Base-by-base conservation (phyloP, 352 stramenopile genomes). In the Phytophthora ohioensis region DNA sequence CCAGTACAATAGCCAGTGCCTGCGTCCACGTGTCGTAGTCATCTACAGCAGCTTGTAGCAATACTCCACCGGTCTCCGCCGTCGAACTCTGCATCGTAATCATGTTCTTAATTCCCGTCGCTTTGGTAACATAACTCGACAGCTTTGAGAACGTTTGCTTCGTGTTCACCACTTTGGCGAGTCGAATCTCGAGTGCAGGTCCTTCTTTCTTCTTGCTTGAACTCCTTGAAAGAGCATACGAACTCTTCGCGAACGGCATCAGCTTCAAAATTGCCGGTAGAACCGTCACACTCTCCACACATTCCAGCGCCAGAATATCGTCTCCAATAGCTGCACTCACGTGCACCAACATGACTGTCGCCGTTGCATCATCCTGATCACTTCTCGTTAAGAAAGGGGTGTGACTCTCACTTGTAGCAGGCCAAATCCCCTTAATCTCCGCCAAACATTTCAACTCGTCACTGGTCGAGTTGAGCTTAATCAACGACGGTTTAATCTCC, bases 381-480 rank as follows among this genome's bases (percentile, higher is more conserved):
- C 82, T 90, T 5, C 78, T 67, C 6, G 79, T 91, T n/a, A 92
- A 72, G 39, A 92, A 91, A n/a, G 85, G 85, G 17, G 82, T 92
- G 60, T 89, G 76, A 34, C 59, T 78, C 58, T 91, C 81, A 47
- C 79, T 67, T 0, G 71, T 68, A 0, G 62, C 43, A 1, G 77
- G 79, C 81, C 81, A 92, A 41, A 89, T 77, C 9, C 57, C 8
- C 15, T 80, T 79, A 38, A 93, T 76, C 21, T 67, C 32, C 17
- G 63, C 31, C 21, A 93, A 39, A 64, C 85, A 93, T 53, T 70
- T 1, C 5, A 87, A 52, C 41, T 91, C 81, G 52, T 79, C 57
- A 9, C 57, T 58, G 6, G 52, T 64, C 6, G 71, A 9, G 9
- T 87, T 73, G 11, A 92, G 69, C 46, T 85, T 84, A 35, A 92